Evolutionary conservation across 2,329 filamentous ascomycete species (phyloP), one percentile per base, ranked within the genome.

Genomic region (Stachybotrys elegans): DNA sequence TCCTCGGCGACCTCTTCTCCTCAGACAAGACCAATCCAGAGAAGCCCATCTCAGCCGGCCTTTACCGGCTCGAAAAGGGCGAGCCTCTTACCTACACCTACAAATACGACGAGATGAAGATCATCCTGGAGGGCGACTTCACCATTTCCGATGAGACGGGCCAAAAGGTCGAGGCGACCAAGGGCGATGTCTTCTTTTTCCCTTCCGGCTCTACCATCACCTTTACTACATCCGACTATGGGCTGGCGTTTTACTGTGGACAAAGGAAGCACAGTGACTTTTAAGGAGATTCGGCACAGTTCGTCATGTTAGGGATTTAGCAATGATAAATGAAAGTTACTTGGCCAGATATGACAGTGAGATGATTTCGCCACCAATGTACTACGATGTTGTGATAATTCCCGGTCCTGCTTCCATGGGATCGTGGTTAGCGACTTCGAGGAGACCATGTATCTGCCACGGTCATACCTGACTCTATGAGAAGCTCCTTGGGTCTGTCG

Each of bases 21-120:
- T 80, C 74, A 44, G 72, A 79, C 44, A 69, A 75, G 39, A 67
- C 70, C 45, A 72, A 78, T 59, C 61, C 75, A 13, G 72, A 76
- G 11, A 78, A 75, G 54, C 82, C 83, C 46, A 76, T 86, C 47
- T 78, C 76, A 0, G 69, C 70, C 7, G 83, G 83, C 19, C 76
- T 87, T 58, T 86, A 84, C 68, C 74, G 82, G 12, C 70, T 86
- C 11, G 80, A 84, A 55, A 82, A 83, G 52, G 82, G 83, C 53
- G 79, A 79, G 4, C 78, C 81, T 2, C 72, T 87, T 16, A 78
- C 81, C 8, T 86, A 86, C 67, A 78, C 74, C 23, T 86, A 86
- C 64, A 79, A 71, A 32, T 86, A 86, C 63, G 76, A 86, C 56
- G 83, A 86, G 69, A 84, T 84, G 78, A 86, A 86, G 69, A 83